Percentiles rank a stretch among this genome's conserved stretches.
Evolutionary conservation across 495 filamentous ascomycete genomes (phyloP).

Genomic region (Lasiosphaeria ovina): DNA sequence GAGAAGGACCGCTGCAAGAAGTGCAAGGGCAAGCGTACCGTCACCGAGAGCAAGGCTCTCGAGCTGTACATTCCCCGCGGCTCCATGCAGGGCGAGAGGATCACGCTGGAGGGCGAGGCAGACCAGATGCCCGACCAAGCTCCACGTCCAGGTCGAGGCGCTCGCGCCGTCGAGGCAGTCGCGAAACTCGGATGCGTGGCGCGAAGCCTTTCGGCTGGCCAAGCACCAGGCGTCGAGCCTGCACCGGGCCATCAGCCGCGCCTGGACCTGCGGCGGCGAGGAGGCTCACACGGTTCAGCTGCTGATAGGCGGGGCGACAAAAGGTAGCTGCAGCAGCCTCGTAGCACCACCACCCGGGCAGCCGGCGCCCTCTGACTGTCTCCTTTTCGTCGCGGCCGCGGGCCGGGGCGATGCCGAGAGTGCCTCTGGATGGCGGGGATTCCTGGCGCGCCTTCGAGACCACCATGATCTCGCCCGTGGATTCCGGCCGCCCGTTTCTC

Average conservation of each 20-base stretch:
- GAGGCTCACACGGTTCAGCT: background rate
- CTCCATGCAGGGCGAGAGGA: slow-evolving; percentile 81
- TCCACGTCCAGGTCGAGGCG: slow-evolving; percentile 40
- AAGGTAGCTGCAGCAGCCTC: background rate
- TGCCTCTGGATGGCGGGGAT: background rate
- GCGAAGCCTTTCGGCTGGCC: background rate
- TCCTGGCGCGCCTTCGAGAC: slow-evolving; percentile 2
- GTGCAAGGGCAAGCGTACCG: slow-evolving; percentile 86
- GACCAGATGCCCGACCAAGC: slow-evolving; percentile 89
- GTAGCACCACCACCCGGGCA: background rate
- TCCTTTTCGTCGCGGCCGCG: background rate
- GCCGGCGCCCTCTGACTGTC: background rate
- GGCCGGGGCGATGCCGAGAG: background rate
- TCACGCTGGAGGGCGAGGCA: slow-evolving; percentile 89
- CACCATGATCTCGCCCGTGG: background rate
- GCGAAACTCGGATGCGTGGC: background rate
- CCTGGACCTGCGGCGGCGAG: background rate
- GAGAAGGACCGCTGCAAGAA: slow-evolving; percentile 98
- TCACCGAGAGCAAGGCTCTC: slow-evolving; percentile 82
- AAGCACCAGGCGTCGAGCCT: background rate
- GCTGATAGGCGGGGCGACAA: background rate
- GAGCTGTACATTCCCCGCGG: slow-evolving; percentile 96
- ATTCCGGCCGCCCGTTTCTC: background rate
- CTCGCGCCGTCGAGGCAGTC: slow-evolving; percentile 2
- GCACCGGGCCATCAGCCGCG: background rate